Conservation (phyloP, 139 green algal species). For the Coelastrella sp. region DNA sequence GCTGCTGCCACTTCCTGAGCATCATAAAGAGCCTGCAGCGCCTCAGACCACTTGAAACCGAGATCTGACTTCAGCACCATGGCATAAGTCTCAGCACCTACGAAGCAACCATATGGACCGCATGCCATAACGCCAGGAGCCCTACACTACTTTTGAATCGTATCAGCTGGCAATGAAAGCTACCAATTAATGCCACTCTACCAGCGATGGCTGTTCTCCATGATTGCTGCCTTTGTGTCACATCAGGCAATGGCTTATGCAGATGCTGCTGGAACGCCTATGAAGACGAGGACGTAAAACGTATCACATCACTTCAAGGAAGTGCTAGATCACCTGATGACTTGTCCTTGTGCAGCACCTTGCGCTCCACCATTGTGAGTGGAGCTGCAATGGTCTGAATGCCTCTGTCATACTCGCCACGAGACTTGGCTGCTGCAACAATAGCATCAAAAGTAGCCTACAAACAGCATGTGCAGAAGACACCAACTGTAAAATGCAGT, state of each 20-base stretch:
- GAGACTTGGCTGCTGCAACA: constrained; percentile 59
- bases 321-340: constrained; percentile 34
- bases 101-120: too few relatives aligned
- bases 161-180: too few relatives aligned
- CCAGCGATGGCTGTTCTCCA: too few relatives aligned
- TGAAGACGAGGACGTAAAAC: too few relatives aligned
- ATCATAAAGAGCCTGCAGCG: too few relatives aligned
- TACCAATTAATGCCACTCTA: too few relatives aligned
- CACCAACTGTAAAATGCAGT: too few relatives aligned
- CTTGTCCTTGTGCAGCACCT: constrained; percentile 56
- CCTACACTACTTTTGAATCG: too few relatives aligned
- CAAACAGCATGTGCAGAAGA: not conserved
- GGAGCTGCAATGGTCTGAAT: constrained; percentile 54
- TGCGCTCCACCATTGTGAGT: constrained; percentile 26
- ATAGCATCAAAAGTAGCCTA: constrained; percentile 58
- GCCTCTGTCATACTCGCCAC: constrained; percentile 62
- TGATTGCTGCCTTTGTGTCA: too few relatives aligned
- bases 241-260: too few relatives aligned
- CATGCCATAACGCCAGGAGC: not conserved
- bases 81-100: constrained; percentile 60
- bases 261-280: too few relatives aligned
- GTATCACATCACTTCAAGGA: not conserved
- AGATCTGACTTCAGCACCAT: constrained; percentile 59
- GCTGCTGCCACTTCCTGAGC: not conserved
- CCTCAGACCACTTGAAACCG: constrained; percentile 62